phyloP scores from a whole-genome alignment of 2,329 filamentous ascomycete species.

The Setomelanomma holmii region DNA sequence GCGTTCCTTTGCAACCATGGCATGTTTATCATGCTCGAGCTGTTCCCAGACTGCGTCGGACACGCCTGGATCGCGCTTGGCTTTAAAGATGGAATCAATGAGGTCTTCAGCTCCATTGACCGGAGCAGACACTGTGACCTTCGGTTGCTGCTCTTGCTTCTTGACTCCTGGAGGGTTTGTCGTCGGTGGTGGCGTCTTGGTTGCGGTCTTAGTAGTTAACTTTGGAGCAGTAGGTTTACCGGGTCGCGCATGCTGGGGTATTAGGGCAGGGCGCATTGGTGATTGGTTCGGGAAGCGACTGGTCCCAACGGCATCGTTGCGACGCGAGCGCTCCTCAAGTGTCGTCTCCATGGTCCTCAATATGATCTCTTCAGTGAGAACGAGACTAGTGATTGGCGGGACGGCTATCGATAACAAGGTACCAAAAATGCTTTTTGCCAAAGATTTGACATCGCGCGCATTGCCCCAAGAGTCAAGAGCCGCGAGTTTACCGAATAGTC shows the following conservation, averaged over 20 bases:
- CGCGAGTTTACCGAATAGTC: slow-evolving; percentile 52
- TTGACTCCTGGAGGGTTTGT: neutral
- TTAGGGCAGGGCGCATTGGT: slow-evolving; percentile 1
- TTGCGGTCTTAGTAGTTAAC: slow-evolving; percentile 6
- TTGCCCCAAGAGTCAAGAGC: slow-evolving; percentile 65
- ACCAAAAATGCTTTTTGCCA: slow-evolving; percentile 60
- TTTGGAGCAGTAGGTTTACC: neutral
- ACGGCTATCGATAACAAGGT: slow-evolving; percentile 30
- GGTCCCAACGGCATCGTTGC: slow-evolving; percentile 27
- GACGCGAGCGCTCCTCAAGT: slow-evolving; percentile 41
- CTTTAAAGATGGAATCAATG: slow-evolving; percentile 20
- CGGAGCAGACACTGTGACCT: neutral
- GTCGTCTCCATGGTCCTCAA: slow-evolving; percentile 37
- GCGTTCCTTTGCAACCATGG: slow-evolving; percentile 38
- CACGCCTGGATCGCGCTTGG: slow-evolving; percentile 63
- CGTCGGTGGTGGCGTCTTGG: neutral
- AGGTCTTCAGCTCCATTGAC: slow-evolving; percentile 9
- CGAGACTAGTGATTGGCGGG: slow-evolving; percentile 20
- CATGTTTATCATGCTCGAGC: slow-evolving; percentile 59
- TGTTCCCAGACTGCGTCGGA: slow-evolving; percentile 68
- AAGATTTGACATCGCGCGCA: slow-evolving; percentile 65
- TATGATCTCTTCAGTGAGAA: slow-evolving; percentile 33
- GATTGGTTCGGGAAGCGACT: slow-evolving; percentile 11
- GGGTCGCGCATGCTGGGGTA: slow-evolving; percentile 10
- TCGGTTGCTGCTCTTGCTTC: slow-evolving; percentile 4